phyloP scores from a whole-genome alignment of 2,329 filamentous ascomycete species.

The Sporothrix dimorphospora region DNA sequence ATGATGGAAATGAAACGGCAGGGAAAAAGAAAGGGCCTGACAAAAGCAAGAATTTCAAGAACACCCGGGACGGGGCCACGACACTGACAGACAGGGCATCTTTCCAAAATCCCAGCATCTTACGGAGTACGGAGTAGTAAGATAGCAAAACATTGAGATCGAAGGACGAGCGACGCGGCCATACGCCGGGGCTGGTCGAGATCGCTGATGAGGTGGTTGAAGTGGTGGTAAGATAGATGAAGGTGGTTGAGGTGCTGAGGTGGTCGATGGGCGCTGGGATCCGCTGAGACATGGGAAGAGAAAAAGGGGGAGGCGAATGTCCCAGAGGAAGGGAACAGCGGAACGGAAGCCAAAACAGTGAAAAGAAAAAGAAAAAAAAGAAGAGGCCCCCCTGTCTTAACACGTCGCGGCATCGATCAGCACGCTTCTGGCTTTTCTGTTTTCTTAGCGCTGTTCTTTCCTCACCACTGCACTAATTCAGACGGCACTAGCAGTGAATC shows the following conservation, averaged over 20 bases:
- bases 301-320: constrained; percentile 8
- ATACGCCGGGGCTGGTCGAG: not conserved
- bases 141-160: not conserved
- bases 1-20: not conserved
- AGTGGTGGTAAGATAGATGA: no score
- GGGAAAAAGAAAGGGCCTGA: not conserved
- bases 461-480: not conserved
- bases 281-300: not conserved
- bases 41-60: not conserved
- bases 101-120: not conserved
- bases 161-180: not conserved
- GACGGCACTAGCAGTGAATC: not conserved
- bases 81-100: not conserved
- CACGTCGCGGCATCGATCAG: constrained; percentile 3
- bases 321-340: not conserved
- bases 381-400: not conserved
- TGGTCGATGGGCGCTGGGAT: not conserved
- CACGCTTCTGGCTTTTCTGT: not conserved
- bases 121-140: no score
- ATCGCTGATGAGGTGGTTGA: constrained; percentile 9
- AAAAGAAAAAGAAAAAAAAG: not conserved
- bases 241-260: not conserved
- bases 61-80: not conserved
- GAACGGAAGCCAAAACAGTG: not conserved
- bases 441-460: not conserved